phyloP scores from a whole-genome alignment of 2,329 filamentous ascomycete genomes.

The Salinomyces thailandicus region DNA sequence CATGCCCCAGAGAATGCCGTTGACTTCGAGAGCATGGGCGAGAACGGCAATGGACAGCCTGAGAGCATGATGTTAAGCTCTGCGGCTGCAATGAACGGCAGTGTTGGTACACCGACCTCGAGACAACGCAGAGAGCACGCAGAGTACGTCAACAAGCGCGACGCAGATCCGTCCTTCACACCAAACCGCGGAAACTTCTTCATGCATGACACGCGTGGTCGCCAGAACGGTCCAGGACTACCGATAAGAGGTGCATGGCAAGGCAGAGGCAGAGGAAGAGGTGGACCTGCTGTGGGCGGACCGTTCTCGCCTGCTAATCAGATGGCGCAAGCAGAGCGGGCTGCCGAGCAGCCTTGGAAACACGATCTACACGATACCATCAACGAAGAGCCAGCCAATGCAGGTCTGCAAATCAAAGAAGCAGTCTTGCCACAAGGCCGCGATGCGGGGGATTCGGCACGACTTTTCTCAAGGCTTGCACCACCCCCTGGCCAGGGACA shows the following conservation, averaged over 20 bases:
- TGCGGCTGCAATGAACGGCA: conserved; percentile 25
- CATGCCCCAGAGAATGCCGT: conserved; percentile 33
- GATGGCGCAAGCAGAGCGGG: conserved; percentile 39
- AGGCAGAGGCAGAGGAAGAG: conserved; percentile 54
- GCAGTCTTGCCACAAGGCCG: conserved; percentile 9
- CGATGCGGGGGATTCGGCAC: conserved; percentile 16
- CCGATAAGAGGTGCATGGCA: conserved; percentile 16
- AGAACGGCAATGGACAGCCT: conserved; percentile 26
- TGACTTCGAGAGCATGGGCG: conserved; percentile 42
- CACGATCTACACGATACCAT: conserved; percentile 75
- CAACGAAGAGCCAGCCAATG: conserved; percentile 34
- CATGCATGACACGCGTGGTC: conserved; percentile 75
- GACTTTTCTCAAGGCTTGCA: conserved; percentile 15
- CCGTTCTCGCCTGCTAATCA: conserved; percentile 40
- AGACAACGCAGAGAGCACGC: conserved; percentile 76
- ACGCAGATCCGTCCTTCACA: conserved; percentile 85
- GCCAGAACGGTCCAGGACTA: conserved; percentile 10
- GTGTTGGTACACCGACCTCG: conserved; percentile 50
- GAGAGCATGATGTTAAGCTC: conserved; percentile 5
- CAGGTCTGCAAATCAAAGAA: conserved; percentile 4
- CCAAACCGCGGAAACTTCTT: conserved; percentile 93
- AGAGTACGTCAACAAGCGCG: conserved; percentile 77
- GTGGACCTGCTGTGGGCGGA: conserved; percentile 45
- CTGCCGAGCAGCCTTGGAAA: conserved; percentile 69
- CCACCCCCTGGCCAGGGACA: conserved; percentile 6